phyloP scores from a whole-genome alignment of 2,329 filamentous ascomycete genomes.

The Colletotrichum salicis region DNA sequence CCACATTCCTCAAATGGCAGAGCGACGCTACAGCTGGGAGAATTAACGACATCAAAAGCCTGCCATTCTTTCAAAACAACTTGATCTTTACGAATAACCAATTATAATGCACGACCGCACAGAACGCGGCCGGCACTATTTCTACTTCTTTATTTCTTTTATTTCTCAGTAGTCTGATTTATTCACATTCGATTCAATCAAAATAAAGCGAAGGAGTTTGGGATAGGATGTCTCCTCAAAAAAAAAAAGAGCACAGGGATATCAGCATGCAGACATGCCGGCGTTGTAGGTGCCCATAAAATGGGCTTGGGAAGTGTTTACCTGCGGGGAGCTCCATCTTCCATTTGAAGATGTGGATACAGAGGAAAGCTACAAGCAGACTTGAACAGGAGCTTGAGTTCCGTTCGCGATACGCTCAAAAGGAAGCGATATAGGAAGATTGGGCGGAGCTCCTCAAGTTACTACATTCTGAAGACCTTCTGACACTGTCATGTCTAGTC shows the following conservation, averaged over 20 bases:
- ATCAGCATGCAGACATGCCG: neutral
- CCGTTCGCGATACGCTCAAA: neutral
- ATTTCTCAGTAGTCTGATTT: neutral
- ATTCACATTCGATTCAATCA: neutral
- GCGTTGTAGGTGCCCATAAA: slow-evolving; percentile 4
- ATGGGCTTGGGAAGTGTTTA: neutral
- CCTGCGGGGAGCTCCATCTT: neutral
- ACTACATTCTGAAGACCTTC: neutral
- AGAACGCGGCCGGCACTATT: slow-evolving; percentile 11
- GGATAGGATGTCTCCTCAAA: neutral
- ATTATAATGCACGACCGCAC: slow-evolving; percentile 13
- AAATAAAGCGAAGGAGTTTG: slow-evolving; percentile 18
- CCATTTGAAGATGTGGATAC: neutral
- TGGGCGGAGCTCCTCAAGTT: neutral
- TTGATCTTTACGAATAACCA: slow-evolving; percentile 13
- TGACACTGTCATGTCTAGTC: neutral
- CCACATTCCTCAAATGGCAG: slow-evolving; percentile 62
- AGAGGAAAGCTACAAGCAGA: neutral
- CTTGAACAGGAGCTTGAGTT: neutral
- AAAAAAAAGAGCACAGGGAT: neutral
- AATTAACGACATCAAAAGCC: slow-evolving; percentile 41
- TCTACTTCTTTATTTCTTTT: slow-evolving; percentile 13
- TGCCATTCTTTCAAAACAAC: neutral
- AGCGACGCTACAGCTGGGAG: slow-evolving; percentile 64
- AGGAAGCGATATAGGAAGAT: neutral